Percentiles rank a stretch among this genome's conserved stretches.
These are phyloP conservation scores for Theobroma cacao DNA, from an alignment of 345 rosid genomes.

Conservation along the genomic window DNA sequence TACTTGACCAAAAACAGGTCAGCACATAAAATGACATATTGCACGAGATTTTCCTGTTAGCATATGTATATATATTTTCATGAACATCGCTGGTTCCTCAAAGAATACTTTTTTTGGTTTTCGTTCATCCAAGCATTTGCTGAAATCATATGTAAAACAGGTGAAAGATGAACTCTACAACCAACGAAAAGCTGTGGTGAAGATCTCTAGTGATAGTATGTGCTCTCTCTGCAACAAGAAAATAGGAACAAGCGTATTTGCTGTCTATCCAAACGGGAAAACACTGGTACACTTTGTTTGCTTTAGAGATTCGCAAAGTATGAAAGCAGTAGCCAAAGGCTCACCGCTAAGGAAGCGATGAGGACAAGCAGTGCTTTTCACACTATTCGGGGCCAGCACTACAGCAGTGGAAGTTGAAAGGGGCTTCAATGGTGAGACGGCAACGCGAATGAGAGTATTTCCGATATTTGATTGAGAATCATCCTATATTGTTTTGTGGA, in stretches of 20 bases:
- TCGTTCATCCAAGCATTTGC: neutral
- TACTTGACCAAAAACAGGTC: neutral
- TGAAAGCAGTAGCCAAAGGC: slow-evolving; percentile 80
- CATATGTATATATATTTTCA: neutral
- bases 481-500: neutral
- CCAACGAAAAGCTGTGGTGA: slow-evolving; percentile 71
- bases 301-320: slow-evolving; percentile 86
- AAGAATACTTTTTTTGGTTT: neutral
- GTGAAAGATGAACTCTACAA: slow-evolving; percentile 88
- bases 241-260: slow-evolving; percentile 91
- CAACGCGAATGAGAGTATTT: neutral
- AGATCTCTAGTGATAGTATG: slow-evolving; percentile 77
- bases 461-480: no score
- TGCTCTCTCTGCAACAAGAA: slow-evolving; percentile 95
- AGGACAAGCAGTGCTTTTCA: slow-evolving; percentile 1
- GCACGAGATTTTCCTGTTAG: neutral
- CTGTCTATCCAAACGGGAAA: slow-evolving; percentile 87
- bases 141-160: slow-evolving; percentile 35
- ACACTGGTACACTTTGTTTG: slow-evolving; percentile 94
- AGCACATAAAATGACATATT: no score
- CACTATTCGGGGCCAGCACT: neutral
- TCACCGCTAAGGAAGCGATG: slow-evolving; percentile 59
- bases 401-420: neutral
- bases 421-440: neutral
- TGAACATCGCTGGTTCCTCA: neutral